Base-by-base conservation (phyloP, 306 rosid species). In the Dryas octopetala region DNA sequence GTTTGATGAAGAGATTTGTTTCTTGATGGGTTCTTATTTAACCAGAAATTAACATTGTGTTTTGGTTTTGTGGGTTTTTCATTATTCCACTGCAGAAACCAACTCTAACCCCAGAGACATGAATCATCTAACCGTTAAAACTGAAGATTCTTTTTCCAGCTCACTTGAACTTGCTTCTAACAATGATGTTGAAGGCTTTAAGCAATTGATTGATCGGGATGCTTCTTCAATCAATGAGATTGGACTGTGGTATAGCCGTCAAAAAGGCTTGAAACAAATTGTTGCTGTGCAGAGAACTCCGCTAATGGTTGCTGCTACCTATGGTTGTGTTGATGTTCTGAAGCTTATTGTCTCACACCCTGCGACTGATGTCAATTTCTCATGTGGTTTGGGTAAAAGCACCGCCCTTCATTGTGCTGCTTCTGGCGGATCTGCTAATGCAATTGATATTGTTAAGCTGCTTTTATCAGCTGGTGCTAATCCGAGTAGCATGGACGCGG, bases 401-500 rank as follows among this genome's bases (percentile, higher is more conserved):
- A 93, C 98, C 62, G 96, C 97, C 44, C 98, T 93, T 83, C 98
- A 91, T 62, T 93, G 97, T 85, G 98, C 97, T 83, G 90, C 97
- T 14, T 89, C 93, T 1, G 86, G 98, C 16, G 98, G 98, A 43
- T 87, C 98, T 13, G 47, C 77, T 58, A 82, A 91, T 50, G 92
- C 87, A 0, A 76, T 82, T 74, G 91, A 81, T 58, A 82, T 77
- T 69, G 84, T 93, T 3, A 88, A 88, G 82, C 79, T 93, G 60
- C 98, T 93, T 76, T 43, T 93, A 60, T 78, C 87, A 4, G 83
- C 89, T 50, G 97, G 98, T 68, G 97, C 97, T 71, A 85, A 90
- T 82, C 78, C 80, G 41, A 74, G 46, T 81, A 60, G 40, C 26
- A 47, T 78, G 76, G 95, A 93, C 85, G 86, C 88, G 32, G 83